These are phyloP conservation scores for Secale cereale DNA, from an alignment of 176 grass and related monocot species.

Conservation along the genomic window DNA sequence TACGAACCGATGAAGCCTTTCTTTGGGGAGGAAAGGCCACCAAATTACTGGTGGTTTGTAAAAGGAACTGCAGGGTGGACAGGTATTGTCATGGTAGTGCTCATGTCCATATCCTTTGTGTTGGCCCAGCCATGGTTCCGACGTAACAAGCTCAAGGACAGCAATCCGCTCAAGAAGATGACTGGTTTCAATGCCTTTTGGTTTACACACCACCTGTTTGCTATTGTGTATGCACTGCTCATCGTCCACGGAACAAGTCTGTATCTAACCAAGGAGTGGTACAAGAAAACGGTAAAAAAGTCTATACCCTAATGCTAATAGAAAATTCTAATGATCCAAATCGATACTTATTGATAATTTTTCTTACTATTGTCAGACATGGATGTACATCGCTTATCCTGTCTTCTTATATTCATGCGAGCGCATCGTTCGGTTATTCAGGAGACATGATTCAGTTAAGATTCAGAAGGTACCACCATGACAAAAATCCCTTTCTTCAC, in stretches of 20 bases:
- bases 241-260: conserved; percentile 68
- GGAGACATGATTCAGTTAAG: conserved; percentile 70
- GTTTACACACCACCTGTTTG: conserved; percentile 92
- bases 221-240: conserved; percentile 76
- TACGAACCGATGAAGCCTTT: conserved; percentile 81
- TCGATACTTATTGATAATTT: not conserved
- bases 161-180: conserved; percentile 69
- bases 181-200: conserved; percentile 97
- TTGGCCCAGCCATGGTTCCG: conserved; percentile 93
- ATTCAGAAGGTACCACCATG: conserved; percentile 65
- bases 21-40: conserved; percentile 62
- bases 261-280: conserved; percentile 80
- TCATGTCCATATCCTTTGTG: conserved; percentile 76
- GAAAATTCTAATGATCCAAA: not conserved
- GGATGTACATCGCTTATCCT: conserved; percentile 94
- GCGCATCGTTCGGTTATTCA: conserved; percentile 68
- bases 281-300: conserved; percentile 86
- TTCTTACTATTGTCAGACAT: conserved; percentile 59
- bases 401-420: conserved; percentile 69
- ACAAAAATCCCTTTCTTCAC: not conserved
- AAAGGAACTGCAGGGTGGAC: conserved; percentile 95
- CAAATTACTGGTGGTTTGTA: conserved; percentile 97
- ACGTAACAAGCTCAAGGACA: conserved; percentile 61
- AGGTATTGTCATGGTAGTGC: conserved; percentile 67
- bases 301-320: not conserved